Evolutionary conservation across 345 rosid species (phyloP).

Genomic region (Acer saccharum): DNA sequence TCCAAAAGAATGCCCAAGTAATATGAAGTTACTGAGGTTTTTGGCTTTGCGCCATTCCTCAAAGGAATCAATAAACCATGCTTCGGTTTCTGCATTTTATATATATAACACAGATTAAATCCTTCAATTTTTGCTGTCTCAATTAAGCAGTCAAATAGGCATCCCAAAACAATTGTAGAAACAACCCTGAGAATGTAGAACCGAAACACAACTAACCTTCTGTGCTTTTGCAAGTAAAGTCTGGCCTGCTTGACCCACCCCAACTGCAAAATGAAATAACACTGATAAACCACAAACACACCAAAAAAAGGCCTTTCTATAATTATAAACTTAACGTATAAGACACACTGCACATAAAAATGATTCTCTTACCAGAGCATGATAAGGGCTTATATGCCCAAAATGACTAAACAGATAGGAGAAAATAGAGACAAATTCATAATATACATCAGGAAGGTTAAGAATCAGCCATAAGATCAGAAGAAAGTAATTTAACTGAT

Average conservation of each 20-base stretch:
- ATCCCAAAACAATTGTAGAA: conserved; percentile 8
- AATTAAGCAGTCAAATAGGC: conserved; percentile 8
- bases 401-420: neutral
- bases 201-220: conserved; percentile 63
- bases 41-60: conserved; percentile 98
- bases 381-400: neutral
- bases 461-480: neutral
- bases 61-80: conserved; percentile 97
- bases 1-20: conserved; percentile 99
- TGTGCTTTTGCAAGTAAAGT: conserved; percentile 93
- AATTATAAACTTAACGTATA: neutral
- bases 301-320: neutral
- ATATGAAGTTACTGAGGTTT: conserved; percentile 77
- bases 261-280: conserved; percentile 47
- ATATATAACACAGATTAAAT: neutral
- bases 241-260: conserved; percentile 99
- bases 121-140: neutral
- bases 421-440: neutral
- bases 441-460: neutral
- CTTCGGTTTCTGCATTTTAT: conserved; percentile 82
- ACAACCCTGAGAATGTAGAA: neutral
- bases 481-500: neutral
- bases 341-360: neutral
- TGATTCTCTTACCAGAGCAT: neutral
- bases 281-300: neutral